Percentiles rank a stretch among this genome's conserved stretches.
Evolutionary conservation across 75 land plant species (phyloP).

Genomic region (Cryptomeria japonica): DNA sequence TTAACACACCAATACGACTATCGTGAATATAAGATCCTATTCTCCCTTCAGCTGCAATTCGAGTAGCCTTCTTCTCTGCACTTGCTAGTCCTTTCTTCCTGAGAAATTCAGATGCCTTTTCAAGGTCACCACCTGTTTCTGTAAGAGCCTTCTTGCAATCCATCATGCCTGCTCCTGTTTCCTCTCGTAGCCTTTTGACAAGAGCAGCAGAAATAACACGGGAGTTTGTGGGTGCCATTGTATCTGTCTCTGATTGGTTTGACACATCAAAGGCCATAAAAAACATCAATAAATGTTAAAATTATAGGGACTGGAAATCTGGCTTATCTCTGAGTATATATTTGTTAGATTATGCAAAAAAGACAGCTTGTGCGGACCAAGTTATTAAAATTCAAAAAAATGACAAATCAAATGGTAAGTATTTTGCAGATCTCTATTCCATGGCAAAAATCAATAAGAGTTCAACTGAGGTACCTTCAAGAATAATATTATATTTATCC

Average conservation of each 20-base stretch:
- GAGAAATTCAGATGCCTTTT: constrained; percentile 83
- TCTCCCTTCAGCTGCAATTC: constrained; percentile 89
- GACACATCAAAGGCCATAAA: background rate
- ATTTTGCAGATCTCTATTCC: background rate
- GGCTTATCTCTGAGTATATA: background rate
- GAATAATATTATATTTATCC: background rate
- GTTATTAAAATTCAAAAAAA: background rate
- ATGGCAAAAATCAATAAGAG: background rate
- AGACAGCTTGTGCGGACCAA: background rate
- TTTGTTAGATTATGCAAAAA: background rate
- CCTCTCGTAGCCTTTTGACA: constrained; percentile 93
- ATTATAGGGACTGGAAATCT: background rate
- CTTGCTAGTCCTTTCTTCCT: constrained; percentile 97
- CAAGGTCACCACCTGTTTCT: constrained; percentile 75
- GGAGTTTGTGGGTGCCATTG: constrained; percentile 4
- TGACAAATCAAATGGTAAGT: background rate
- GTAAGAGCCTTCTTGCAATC: constrained; percentile 94
- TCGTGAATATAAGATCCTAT: constrained; percentile 96
- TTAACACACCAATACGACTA: constrained; percentile 80
- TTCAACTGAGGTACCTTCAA: background rate
- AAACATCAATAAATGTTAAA: background rate
- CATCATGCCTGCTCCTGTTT: constrained; percentile 99
- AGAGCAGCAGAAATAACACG: constrained; percentile 67
- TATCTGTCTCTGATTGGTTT: background rate
- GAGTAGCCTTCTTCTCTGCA: constrained; percentile 92